Percentiles rank a stretch among this genome's conserved stretches.
phyloP scores from a whole-genome alignment of 129 eudicot species.

The Flaveria bidentis region DNA sequence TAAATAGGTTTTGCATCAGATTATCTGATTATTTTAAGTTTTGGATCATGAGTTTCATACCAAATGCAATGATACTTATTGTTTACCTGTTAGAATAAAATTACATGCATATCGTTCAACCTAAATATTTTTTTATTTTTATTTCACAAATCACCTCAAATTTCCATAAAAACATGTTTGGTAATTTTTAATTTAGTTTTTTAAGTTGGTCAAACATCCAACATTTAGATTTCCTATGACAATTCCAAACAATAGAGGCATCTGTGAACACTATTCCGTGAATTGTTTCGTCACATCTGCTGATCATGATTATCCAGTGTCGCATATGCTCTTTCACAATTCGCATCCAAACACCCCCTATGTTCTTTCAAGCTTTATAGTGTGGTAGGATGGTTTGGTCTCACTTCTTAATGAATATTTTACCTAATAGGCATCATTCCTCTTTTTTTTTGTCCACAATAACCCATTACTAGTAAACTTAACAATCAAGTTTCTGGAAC shows the following conservation, averaged over 20 bases:
- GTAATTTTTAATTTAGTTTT: neutral
- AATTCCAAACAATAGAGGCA: no score
- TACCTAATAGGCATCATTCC: no score
- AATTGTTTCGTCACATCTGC: neutral
- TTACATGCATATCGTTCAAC: neutral
- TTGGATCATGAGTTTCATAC: neutral
- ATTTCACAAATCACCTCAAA: neutral
- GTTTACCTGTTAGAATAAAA: neutral
- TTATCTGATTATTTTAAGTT: neutral
- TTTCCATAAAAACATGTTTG: neutral
- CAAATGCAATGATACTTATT: neutral
- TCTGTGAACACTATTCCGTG: neutral
- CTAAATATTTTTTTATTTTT: neutral
- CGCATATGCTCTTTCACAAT: neutral
- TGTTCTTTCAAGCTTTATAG: conserved; percentile 1
- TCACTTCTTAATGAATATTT: neutral
- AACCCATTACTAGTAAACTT: no score
- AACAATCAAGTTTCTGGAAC: no score
- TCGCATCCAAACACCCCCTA: neutral
- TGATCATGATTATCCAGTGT: neutral
- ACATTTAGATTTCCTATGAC: neutral
- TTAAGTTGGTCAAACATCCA: neutral
- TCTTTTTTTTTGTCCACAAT: no score
- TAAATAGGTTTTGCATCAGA: neutral
- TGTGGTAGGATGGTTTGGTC: neutral